These are phyloP conservation scores for Sporothrix protearum DNA, from an alignment of 2,329 filamentous ascomycete species.

Conservation along the genomic window DNA sequence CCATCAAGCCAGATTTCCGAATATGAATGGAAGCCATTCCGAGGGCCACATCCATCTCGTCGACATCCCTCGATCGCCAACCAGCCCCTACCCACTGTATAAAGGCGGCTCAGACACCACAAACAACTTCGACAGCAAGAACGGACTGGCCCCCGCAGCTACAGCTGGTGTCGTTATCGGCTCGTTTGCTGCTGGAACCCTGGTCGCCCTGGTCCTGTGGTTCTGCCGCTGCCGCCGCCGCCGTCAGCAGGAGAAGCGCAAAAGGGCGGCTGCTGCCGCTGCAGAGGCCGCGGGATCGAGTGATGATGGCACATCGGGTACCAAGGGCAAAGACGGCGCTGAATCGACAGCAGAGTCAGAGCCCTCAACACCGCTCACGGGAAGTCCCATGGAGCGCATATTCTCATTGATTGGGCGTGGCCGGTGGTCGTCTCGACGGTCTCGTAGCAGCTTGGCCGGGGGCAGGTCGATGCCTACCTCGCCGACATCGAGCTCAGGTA, in stretches of 20 bases:
- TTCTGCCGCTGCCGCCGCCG: slow-evolving; percentile 37
- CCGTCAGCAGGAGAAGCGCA: slow-evolving; percentile 28
- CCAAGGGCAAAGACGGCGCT: slow-evolving; percentile 34
- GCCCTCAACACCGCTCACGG: slow-evolving; percentile 28
- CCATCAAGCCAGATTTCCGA: slow-evolving; percentile 54
- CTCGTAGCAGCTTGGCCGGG: background rate
- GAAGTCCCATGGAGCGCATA: slow-evolving; percentile 40
- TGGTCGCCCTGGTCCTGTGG: slow-evolving; percentile 33
- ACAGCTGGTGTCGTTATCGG: slow-evolving; percentile 48
- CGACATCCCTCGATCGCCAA: slow-evolving; percentile 42
- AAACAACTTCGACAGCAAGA: slow-evolving; percentile 6
- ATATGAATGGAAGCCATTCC: slow-evolving; percentile 32
- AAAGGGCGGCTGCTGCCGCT: background rate
- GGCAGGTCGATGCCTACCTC: background rate
- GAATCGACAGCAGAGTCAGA: slow-evolving; percentile 37
- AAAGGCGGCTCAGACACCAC: slow-evolving; percentile 31
- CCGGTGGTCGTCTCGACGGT: slow-evolving; percentile 35
- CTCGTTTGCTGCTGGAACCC: slow-evolving; percentile 37
- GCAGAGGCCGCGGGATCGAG: slow-evolving; percentile 25
- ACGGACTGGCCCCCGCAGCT: slow-evolving; percentile 40
- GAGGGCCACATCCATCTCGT: slow-evolving; percentile 40
- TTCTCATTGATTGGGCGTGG: slow-evolving; percentile 44
- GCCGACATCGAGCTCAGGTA: background rate
- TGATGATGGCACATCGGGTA: background rate
- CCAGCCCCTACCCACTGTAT: slow-evolving; percentile 47